These are phyloP conservation scores for Orychophragmus violaceus DNA, from an alignment of 345 rosid genomes.

Conservation along the genomic window DNA sequence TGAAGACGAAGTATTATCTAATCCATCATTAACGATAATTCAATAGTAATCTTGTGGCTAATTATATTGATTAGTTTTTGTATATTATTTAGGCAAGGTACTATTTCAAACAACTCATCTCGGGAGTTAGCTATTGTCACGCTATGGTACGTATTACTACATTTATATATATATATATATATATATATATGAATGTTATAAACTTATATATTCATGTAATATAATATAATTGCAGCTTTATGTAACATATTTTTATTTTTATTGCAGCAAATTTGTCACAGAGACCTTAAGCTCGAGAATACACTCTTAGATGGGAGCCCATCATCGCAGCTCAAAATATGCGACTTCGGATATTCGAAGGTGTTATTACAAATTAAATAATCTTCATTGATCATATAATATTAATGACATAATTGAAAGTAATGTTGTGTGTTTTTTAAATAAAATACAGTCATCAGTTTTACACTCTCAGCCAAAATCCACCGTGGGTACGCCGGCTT, in stretches of 20 bases:
- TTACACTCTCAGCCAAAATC: constrained; percentile 95
- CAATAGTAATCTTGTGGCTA: neutral
- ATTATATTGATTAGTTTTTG: neutral
- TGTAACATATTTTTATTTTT: neutral
- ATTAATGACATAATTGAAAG: neutral
- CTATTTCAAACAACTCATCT: constrained; percentile 85
- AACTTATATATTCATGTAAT: neutral
- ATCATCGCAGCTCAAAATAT: constrained; percentile 76
- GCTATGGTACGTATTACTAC: constrained; percentile 50
- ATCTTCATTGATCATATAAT: neutral
- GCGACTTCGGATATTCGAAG: constrained; percentile 90
- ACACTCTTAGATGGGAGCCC: constrained; percentile 77
- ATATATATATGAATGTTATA: neutral
- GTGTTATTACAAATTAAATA: constrained; percentile 25
- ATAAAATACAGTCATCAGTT: constrained; percentile 52
- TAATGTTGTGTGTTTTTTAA: neutral
- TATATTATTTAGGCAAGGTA: constrained; percentile 58
- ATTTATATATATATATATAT: neutral
- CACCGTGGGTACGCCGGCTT: constrained; percentile 94
- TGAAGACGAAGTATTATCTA: constrained; percentile 58
- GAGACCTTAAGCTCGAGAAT: constrained; percentile 92
- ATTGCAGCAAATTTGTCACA: constrained; percentile 75
- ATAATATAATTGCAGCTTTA: neutral
- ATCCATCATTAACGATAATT: neutral
- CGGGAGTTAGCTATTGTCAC: constrained; percentile 92